Base-by-base conservation (phyloP, 2,329 filamentous ascomycete genomes). In the Stemphylium beticola region DNA sequence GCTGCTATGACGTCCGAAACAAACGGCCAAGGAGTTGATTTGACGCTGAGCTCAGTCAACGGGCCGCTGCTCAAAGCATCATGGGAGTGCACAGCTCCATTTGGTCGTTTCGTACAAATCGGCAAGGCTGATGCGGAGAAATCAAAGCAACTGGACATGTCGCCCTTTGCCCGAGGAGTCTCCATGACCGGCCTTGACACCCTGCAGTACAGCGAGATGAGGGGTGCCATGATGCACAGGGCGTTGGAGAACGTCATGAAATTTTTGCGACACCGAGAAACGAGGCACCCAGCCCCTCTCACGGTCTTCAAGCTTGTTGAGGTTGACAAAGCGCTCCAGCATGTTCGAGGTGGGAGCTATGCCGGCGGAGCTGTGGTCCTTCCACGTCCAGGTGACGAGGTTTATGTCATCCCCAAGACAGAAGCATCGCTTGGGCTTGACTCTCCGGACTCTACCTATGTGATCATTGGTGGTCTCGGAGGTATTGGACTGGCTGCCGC, bases 381-480 rank as follows among this genome's bases (percentile, higher is more conserved):
- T 18, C 22, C 34, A 14, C 37, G 36, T 26, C 46, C 46, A 18
- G 38, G 14, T 17, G 24, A 40, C 24, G 18, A 41, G 14, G 20
- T 42, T 24, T 14, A 17, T 24, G 46, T 49, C 24, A 32, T 38
- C 36, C 26, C 34, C 10, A 22, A 41, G n/a, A 33, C 37, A 33
- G 18, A 24, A 24, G 20, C 38, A 32, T 29, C 22, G 22, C 22
- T 24, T 24, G 22, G 38, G 4, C 47, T 42, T 7, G 46, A 40
- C 36, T 18, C 17, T 9, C 33, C 41, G 4, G 41, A 67, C n/a
- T 54, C 60, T 11, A 49, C 66, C 4, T 71, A 67, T 43, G 7
- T 71, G 1, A 34, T 71, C 8, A 41, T 59, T 20, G 66, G 66
- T 14, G 65, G 65, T 20, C 37, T 60, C 1, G 64, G 65, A n/a